Evolutionary conservation across 1,139 yeast genomes (phyloP), one percentile per base, ranked within the genome.

Genomic region (Nematodospora anomalae): DNA sequence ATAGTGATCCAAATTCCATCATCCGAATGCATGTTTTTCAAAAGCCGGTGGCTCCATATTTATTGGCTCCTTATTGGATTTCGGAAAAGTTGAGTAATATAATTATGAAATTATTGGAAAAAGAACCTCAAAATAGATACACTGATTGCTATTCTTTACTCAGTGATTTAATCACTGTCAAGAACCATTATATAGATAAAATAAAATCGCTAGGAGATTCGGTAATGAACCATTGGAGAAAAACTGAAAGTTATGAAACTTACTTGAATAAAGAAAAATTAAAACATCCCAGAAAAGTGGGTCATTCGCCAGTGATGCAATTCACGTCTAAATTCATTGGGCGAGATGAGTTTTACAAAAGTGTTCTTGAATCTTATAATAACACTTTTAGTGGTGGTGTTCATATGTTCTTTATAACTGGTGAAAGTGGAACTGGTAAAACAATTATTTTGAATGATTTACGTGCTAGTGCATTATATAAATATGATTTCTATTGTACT

Each of bases 381-480:
- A 23, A 32, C 22, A 21, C 33, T 6, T 28, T 28, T 41, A 18
- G 26, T 41, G 60, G 52, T 43, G 43, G 41, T n/a, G 55, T 51
- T 44, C 62, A 64, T 40, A 43, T 66, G 11, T 45, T 71, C 2
- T 48, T 74, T 10, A 51, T 76, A 7, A 47, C 58, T 2, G 81
- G 81, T 5, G 63, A 58, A n/a, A 49, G 69, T 0, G 82, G 81
- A 1, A 52, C 62, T 3, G 82, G 81, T 3, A 75, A 74, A 50
- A 60, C 79, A 0, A 53, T 72, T 3, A 45, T 76, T 4, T 51
- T 76, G n/a, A 58, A 60, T 21, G 76, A 71, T 31, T 47, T 75
- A 30, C 66, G 63, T 37, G 57, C 66, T 4, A 52, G 56, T 2
- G 64, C 75, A 2, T 50, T 66, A 12, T 56, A 68, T 2, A 57